Evolutionary conservation across 768 basidiomycete genomes (phyloP).

Genomic region (Lactifluus piperatus): DNA sequence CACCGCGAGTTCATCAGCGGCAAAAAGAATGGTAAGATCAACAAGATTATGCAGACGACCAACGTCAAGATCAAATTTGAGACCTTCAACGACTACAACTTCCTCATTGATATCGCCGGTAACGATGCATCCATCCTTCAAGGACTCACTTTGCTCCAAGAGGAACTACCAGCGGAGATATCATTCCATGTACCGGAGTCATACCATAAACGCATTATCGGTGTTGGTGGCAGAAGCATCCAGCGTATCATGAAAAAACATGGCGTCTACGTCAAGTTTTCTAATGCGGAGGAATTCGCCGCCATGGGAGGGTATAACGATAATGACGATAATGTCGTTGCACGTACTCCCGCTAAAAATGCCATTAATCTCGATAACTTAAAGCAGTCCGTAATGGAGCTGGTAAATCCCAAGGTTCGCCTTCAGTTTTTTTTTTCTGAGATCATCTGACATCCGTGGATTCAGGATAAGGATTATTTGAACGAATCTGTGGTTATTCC

Average conservation of each 20-base stretch:
- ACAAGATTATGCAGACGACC: constrained; percentile 98
- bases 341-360: constrained; percentile 97
- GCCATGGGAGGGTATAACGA: constrained; percentile 90
- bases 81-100: constrained; percentile 94
- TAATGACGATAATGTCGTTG: constrained; percentile 97
- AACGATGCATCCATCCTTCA: constrained; percentile 78
- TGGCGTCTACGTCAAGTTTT: constrained; percentile 99
- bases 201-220: constrained; percentile 98
- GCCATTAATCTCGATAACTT: constrained; percentile 89
- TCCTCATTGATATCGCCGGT: constrained; percentile 86
- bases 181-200: constrained; percentile 98
- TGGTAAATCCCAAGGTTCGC: constrained; percentile 89
- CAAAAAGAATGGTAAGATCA: constrained; percentile 99
- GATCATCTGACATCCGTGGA: constrained; percentile 1
- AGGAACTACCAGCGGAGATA: constrained; percentile 96
- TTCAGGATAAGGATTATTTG: constrained; percentile 92
- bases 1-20: constrained; percentile 98
- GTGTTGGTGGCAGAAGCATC: constrained; percentile 94
- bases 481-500: constrained; percentile 91
- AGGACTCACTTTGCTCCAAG: constrained; percentile 83
- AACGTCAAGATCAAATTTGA: constrained; percentile 99
- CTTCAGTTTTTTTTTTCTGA: neutral
- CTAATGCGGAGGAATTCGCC: constrained; percentile 95
- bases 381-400: constrained; percentile 94
- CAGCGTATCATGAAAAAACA: constrained; percentile 99